These are phyloP conservation scores for Micractinium sp. DNA, from an alignment of 139 green algal genomes.

Conservation along the genomic window DNA sequence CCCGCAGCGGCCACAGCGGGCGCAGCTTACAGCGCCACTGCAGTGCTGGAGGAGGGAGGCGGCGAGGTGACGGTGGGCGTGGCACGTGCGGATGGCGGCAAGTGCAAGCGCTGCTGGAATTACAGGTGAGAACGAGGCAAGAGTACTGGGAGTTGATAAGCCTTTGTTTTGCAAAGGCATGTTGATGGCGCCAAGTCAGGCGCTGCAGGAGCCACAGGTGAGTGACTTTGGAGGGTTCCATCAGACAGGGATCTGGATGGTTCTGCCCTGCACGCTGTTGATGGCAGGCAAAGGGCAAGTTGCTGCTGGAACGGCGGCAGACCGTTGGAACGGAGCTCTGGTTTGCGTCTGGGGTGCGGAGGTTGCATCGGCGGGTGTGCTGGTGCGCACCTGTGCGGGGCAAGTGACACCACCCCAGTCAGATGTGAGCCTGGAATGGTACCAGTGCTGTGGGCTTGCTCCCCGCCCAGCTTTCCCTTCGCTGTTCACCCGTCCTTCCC, in stretches of 20 bases:
- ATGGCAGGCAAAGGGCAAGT: too few relatives aligned
- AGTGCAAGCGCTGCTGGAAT: conserved; percentile 98
- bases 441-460: background rate
- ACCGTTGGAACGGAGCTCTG: too few relatives aligned
- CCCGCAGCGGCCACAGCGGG: background rate
- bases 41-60: conserved; percentile 41
- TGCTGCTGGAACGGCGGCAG: too few relatives aligned
- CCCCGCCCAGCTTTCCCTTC: too few relatives aligned
- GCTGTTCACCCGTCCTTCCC: background rate
- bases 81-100: conserved; percentile 75
- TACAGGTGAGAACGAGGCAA: conserved; percentile 62
- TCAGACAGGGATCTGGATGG: too few relatives aligned
- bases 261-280: too few relatives aligned
- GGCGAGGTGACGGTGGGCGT: conserved; percentile 83
- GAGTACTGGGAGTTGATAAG: conserved; percentile 35
- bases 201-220: too few relatives aligned
- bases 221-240: too few relatives aligned
- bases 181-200: too few relatives aligned
- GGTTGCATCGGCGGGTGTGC: too few relatives aligned
- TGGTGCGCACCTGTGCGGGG: background rate
- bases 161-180: too few relatives aligned
- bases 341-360: too few relatives aligned
- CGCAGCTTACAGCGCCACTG: conserved; percentile 16
- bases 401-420: background rate
- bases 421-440: background rate